Percentiles rank a stretch among this genome's conserved stretches.
phyloP scores from a whole-genome alignment of 2,329 filamentous ascomycete species.

The Atkinsonella hypoxylon region DNA sequence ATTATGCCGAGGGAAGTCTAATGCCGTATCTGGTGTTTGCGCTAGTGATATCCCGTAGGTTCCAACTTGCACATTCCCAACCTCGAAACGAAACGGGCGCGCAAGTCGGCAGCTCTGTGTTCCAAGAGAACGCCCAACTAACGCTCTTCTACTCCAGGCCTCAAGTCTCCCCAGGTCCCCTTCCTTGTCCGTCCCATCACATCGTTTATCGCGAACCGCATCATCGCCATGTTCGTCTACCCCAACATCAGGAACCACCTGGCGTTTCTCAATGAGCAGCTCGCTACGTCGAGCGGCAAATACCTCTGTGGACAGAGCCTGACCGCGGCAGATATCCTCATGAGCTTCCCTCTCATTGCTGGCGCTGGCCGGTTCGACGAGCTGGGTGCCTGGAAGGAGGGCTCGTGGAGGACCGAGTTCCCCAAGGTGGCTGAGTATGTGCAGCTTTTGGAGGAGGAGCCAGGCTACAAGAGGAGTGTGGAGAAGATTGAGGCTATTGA shows the following conservation, averaged over 20 bases:
- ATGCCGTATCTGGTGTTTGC: slow-evolving; percentile 59
- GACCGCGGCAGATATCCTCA: slow-evolving; percentile 40
- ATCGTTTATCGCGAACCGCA: slow-evolving; percentile 27
- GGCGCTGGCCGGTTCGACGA: slow-evolving; percentile 26
- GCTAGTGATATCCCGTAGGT: slow-evolving; percentile 44
- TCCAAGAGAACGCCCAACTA: background rate
- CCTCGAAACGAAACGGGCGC: too few relatives aligned
- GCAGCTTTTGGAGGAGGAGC: slow-evolving; percentile 29
- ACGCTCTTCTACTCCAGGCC: slow-evolving; percentile 15
- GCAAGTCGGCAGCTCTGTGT: too few relatives aligned
- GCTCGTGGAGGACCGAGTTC: slow-evolving; percentile 25
- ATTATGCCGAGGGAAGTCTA: slow-evolving; percentile 76
- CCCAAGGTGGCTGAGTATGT: slow-evolving; percentile 38
- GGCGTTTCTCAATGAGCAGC: slow-evolving; percentile 35
- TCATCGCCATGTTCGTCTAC: slow-evolving; percentile 29
- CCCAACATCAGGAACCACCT: slow-evolving; percentile 38
- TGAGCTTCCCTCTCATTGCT: slow-evolving; percentile 40
- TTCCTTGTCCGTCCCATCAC: slow-evolving; percentile 43
- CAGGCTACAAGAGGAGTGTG: slow-evolving; percentile 35
- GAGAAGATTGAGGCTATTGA: slow-evolving; percentile 39
- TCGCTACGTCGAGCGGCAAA: slow-evolving; percentile 30
- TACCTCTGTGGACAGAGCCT: slow-evolving; percentile 39
- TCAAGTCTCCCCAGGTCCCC: slow-evolving; percentile 34
- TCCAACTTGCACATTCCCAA: slow-evolving; percentile 8
- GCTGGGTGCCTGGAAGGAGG: slow-evolving; percentile 30